Percentiles rank a stretch among this genome's conserved stretches.
Conservation (phyloP, 176 grass and related monocot genomes). For the barley (Hordeum vulgare) region DNA sequence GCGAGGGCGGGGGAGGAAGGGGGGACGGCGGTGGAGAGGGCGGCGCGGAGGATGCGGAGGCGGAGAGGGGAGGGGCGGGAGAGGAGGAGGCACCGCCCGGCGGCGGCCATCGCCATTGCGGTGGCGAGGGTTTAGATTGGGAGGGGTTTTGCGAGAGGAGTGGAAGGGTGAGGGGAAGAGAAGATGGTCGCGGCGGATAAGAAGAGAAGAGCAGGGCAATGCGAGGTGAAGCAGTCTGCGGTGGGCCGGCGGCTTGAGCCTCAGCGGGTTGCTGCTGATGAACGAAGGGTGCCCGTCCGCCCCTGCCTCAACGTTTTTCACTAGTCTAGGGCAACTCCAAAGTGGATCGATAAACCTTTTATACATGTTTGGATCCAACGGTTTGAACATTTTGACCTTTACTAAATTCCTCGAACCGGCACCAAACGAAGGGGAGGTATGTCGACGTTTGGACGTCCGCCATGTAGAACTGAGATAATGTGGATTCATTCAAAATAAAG, state of each 20-base stretch:
- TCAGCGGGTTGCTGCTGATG: not conserved
- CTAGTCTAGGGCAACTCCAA: too few relatives aligned
- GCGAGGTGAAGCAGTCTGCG: not conserved
- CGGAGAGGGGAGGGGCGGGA: slow-evolving; percentile 31
- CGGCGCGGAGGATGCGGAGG: slow-evolving; percentile 38
- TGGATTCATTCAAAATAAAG: too few relatives aligned
- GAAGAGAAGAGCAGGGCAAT: not conserved
- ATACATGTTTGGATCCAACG: too few relatives aligned
- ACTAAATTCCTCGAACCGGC: too few relatives aligned
- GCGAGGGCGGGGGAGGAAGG: not conserved
- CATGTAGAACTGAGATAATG: too few relatives aligned
- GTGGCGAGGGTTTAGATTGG: slow-evolving; percentile 27
- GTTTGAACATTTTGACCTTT: too few relatives aligned
- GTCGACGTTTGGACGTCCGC: too few relatives aligned
- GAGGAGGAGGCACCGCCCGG: slow-evolving; percentile 51
- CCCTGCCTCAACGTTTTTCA: not conserved
- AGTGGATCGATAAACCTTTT: too few relatives aligned
- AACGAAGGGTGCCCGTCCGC: not conserved
- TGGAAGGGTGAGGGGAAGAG: not conserved
- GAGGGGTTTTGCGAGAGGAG: slow-evolving; percentile 1
- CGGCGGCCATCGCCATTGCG: slow-evolving; percentile 39
- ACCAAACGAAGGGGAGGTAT: too few relatives aligned
- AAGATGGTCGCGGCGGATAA: slow-evolving; percentile 20
- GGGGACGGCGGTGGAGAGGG: slow-evolving; percentile 24
- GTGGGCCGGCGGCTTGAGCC: not conserved